Evolutionary conservation across 2,329 filamentous ascomycete species (phyloP).

Genomic region (Colletotrichum higginsianum): DNA sequence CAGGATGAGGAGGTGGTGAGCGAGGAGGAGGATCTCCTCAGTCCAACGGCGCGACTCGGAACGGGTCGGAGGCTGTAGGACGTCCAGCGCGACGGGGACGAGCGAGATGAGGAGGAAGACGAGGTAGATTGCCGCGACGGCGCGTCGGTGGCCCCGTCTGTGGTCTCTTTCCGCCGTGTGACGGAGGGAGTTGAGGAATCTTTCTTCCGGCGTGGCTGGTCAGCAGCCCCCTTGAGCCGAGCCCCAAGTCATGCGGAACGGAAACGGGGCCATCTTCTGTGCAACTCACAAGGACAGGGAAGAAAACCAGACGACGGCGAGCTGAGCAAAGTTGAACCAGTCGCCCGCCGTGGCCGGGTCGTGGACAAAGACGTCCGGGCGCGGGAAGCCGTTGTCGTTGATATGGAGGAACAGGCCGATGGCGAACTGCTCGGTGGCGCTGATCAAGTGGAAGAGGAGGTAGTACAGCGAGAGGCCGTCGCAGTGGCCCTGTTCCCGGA

Average conservation of each 20-base stretch:
- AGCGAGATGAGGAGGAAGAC: not conserved
- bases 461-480: conserved; percentile 25
- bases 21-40: not conserved
- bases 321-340: conserved; percentile 34
- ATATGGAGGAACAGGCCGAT: conserved; percentile 26
- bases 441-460: conserved; percentile 12
- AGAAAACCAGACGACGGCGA: conserved; percentile 18
- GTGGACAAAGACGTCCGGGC: conserved; percentile 24
- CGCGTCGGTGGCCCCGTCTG: not conserved
- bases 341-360: conserved; percentile 22
- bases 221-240: too few species aligned
- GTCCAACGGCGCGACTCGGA: not conserved
- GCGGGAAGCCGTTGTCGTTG: not conserved
- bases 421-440: conserved; percentile 27
- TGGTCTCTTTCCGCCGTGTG: not conserved
- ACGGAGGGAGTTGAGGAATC: not conserved
- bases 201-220: not conserved
- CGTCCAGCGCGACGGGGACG: not conserved
- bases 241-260: not conserved
- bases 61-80: not conserved
- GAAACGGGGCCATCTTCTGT: not conserved
- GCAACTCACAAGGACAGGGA: conserved; percentile 1
- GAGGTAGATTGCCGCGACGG: not conserved
- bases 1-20: conserved; percentile 4
- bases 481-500: conserved; percentile 20